Evolutionary conservation across 2,329 filamentous ascomycete genomes (phyloP), one percentile per base, ranked within the genome.

Genomic region (Coniochaeta sp.): DNA sequence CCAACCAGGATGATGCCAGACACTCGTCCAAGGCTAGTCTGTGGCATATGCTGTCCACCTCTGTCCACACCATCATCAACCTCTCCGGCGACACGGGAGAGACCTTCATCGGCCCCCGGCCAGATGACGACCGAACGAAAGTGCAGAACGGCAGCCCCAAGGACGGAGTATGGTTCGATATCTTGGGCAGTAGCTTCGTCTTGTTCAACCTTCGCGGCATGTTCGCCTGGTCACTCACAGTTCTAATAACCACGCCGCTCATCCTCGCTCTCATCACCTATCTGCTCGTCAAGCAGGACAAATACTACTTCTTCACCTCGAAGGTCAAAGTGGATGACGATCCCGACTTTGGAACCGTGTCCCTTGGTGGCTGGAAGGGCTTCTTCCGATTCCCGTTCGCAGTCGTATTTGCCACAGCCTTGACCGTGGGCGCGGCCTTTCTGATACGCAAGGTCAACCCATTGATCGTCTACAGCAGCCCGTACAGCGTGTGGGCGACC

Each of bases 21-120:
- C 90, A 96, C 67, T 87, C 91, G 0, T 87, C 83, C n/a, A 68
- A 69, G 53, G 70, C 72, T 46, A 84, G 81, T 56, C 69, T 97
- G 18, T 97, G 91, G 91, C 91, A 97, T 66, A 97, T 99, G 94
- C 76, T 99, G 32, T 95, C 89, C 32, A 85, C 85, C 13, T 83
- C 91, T 6, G 71, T 96, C 22, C 81, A 84, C 6, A 94, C 91
- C 0, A 82, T 89, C 20, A 77, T 85, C 60, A 76, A 76, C 1
- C 75, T 97, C 40, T 85, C 89, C 0, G 79, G 82, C 13, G 82
- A 89, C 58, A 82, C 78, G 1, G 84, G 82, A 52, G 72, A 78
- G 42, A 76, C 74, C 2, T 96, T 95, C 61, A 78, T 80, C 49
- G 81, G 85, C 6, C 69, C 73, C 14, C 67, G 78, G 33, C 69